Base-by-base conservation (phyloP, 202 grass and related monocot genomes). In the Setaria viridis region DNA sequence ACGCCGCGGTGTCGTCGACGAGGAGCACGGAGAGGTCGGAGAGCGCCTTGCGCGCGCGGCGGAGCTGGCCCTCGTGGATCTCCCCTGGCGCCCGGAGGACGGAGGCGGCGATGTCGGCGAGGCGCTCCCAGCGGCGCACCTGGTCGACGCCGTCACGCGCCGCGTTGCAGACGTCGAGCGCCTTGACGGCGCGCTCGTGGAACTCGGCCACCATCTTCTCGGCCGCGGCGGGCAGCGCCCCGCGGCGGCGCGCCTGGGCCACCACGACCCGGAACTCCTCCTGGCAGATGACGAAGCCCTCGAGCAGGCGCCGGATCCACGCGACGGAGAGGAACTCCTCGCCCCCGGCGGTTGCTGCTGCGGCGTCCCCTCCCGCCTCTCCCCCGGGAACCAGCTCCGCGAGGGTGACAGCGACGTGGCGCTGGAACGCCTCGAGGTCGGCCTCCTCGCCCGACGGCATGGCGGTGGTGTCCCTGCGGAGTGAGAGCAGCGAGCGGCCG, bases 141-240 rank as follows among this genome's bases (percentile, higher is more conserved):
- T 99, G 97, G 62, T 86, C 92, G n/a, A 99, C 75, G 9, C 97
- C 97, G 54, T 99, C 94, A 15, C 97, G 87, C 1, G 94, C 88
- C 2, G 92, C 97, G 94, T 99, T 99, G 88, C 97, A 99, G 13
- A 99, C 89, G 77, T 99, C 97, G 47, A 99, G 97, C 16, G 94
- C 94, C 90, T 94, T 99, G 55, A 99, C 97, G 2, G 89, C 92
- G 56, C 94, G 53, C 67, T 99, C 97, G 82, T 92, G 93, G 88
- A 97, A 99, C 60, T 99, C 97, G 13, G 89, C 75, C 16, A 99
- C 89, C 17, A 93, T 81, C 62, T 62, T 73, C 76, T 99, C 97
- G n/a, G 85, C 84, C 0, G 90, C 41, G 1, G 87, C 67, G 34
- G 90, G 64, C 1, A 90, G 88, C n/a, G 82, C 89, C 21, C 84